These are phyloP conservation scores for Sporothrix brasiliensis DNA, from an alignment of 2,329 filamentous ascomycete species.

Conservation along the genomic window DNA sequence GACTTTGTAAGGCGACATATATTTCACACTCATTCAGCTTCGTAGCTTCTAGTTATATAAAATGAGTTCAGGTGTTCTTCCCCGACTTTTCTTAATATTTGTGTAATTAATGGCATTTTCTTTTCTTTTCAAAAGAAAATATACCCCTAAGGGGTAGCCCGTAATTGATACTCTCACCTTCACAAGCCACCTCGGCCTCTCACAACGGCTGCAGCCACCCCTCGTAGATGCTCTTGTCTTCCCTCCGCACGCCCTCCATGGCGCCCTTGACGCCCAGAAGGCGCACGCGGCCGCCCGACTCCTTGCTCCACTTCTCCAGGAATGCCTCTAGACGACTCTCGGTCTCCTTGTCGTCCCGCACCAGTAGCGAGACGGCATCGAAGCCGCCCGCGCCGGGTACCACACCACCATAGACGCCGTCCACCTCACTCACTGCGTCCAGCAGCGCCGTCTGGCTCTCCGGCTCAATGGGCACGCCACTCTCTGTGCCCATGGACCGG, in stretches of 20 bases:
- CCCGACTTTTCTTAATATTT: not conserved
- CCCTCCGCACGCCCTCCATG: constrained; percentile 64
- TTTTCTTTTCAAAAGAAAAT: no score
- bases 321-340: constrained; percentile 62
- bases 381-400: constrained; percentile 94
- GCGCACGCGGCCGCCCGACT: constrained; percentile 65
- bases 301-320: constrained; percentile 65
- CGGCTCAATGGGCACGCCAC: constrained; percentile 87
- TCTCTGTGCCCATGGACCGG: constrained; percentile 72
- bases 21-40: no score
- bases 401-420: constrained; percentile 86
- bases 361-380: constrained; percentile 81
- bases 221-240: constrained; percentile 50
- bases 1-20: not conserved
- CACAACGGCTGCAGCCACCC: constrained; percentile 5
- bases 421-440: constrained; percentile 72
- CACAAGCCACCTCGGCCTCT: not conserved
- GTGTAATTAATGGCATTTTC: not conserved
- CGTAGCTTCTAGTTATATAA: not conserved
- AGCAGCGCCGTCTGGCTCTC: constrained; percentile 80
- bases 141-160: not conserved
- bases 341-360: constrained; percentile 71
- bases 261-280: constrained; percentile 72
- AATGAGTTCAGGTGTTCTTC: no score
- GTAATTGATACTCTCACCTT: not conserved